A percentile compares a stretch with the other conserved stretches of the same genome.
Evolutionary conservation across 129 eudicot genomes (phyloP).

Genomic region (Artemisia annua): DNA sequence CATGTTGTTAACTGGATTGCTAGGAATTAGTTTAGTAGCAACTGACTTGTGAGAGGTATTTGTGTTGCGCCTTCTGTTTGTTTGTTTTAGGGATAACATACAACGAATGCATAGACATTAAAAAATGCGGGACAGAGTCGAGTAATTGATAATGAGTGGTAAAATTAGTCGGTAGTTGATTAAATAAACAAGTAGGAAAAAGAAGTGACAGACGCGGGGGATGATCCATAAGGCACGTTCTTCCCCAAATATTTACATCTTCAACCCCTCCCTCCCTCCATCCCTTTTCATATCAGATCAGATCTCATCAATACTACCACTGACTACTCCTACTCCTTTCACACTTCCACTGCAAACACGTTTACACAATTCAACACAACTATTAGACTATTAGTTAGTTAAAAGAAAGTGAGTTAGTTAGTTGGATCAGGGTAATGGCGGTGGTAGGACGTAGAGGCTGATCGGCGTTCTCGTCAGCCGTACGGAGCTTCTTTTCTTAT

Average conservation of each 20-base stretch:
- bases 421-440: conserved; percentile 40
- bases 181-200: neutral
- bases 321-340: neutral
- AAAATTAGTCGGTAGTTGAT: too few species aligned
- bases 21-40: too few species aligned
- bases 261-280: neutral
- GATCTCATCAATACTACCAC: conserved; percentile 15
- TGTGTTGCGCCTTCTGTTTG: too few species aligned
- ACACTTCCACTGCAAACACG: conserved; percentile 1
- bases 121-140: too few species aligned
- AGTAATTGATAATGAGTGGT: too few species aligned
- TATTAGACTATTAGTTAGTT: too few species aligned
- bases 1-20: too few species aligned
- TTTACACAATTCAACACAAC: neutral
- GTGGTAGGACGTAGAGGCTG: conserved; percentile 69
- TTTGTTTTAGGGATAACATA: too few species aligned
- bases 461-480: conserved; percentile 40
- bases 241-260: conserved; percentile 21
- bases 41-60: too few species aligned
- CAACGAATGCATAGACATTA: too few species aligned
- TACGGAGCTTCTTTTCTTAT: conserved; percentile 70
- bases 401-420: neutral
- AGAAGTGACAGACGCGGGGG: conserved; percentile 26
- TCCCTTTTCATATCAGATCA: conserved; percentile 27
- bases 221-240: conserved; percentile 14